Evolutionary conservation across 2,329 filamentous ascomycete genomes (phyloP), one percentile per base, ranked within the genome.

Genomic region (Talaromyces sp.): DNA sequence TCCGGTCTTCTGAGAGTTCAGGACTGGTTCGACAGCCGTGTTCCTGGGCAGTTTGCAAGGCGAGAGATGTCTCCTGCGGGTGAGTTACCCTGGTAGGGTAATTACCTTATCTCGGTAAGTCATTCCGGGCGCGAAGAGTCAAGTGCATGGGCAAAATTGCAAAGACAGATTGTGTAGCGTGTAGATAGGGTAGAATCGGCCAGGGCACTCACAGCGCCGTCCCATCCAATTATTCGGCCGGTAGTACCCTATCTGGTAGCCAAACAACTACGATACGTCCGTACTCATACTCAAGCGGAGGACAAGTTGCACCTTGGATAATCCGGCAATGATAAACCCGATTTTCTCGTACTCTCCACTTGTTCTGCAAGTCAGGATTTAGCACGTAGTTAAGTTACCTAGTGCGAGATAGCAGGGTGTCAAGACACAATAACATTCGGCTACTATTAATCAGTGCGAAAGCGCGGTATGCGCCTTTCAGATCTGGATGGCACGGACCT

Each of bases 131-230:
- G 4, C 18, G 3, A 48, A 48, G 21, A 18, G 18, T 25, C 42
- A 46, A 25, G 4, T 11, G 11, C 1, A 16, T 9, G 7, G 23
- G 39, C 12, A 23, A 44, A 23, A 21, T 4, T 44, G 21, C 7
- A 48, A n/a, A n/a, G 14, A 14, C 16, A 16, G 11, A 44, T 23
- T 25, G 42, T 14, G 11, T 11, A 5, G 14, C 8, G 23, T 50
- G 23, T 14, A 55, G 52, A 57, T 57, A 57, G 54, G 54, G 54
- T 57, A 57, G 54, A 57, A 1, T 28, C 54, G 54, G 54, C 21
- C 18, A 8, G 4, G 21, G 52, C n/a, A n/a, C 16, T 31, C 25
- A 9, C 12, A 50, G 14, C 31, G 46, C 25, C 25, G 16, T 31
- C n/a, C 48, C n/a, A 35, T 14, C 50, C 50, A 54, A 54, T 35